Conservation (phyloP, 306 rosid genomes). For the Cyclanthera cordifolia region DNA sequence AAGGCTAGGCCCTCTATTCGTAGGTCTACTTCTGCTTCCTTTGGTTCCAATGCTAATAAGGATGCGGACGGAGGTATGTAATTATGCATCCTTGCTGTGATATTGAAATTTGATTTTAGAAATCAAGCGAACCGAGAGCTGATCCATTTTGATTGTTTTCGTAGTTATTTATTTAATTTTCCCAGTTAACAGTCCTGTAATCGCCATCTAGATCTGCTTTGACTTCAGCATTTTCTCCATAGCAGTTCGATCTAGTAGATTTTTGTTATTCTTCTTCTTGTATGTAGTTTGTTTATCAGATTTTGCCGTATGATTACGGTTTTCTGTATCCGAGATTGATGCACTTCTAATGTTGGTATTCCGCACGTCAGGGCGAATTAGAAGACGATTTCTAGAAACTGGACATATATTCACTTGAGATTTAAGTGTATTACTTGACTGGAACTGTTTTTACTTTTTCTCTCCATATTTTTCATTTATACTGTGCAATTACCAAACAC, state of each 20-base stretch:
- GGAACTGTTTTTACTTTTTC: neutral
- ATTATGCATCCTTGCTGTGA: neutral
- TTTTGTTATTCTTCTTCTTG: neutral
- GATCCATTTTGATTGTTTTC: neutral
- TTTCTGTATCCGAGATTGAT: slow-evolving; percentile 2
- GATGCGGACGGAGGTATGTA: slow-evolving; percentile 31
- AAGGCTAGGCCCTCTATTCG: slow-evolving; percentile 29
- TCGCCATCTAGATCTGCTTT: slow-evolving; percentile 1
- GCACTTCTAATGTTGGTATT: neutral
- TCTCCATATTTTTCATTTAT: slow-evolving; percentile 1
- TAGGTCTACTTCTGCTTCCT: slow-evolving; percentile 26
- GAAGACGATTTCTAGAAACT: neutral
- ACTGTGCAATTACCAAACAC: slow-evolving; percentile 10
- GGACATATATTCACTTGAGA: neutral
- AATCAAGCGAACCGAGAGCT: neutral
- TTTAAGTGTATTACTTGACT: neutral
- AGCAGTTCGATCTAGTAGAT: slow-evolving; percentile 7
- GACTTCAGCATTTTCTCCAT: neutral
- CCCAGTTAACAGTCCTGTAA: neutral
- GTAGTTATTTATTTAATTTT: neutral
- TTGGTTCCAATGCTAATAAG: slow-evolving; percentile 16
- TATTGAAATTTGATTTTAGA: neutral
- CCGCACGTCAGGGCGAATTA: neutral
- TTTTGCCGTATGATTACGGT: neutral
- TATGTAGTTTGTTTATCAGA: neutral